phyloP scores from a whole-genome alignment of 2,329 filamentous ascomycete species.

The Raffaelea albimanens region DNA sequence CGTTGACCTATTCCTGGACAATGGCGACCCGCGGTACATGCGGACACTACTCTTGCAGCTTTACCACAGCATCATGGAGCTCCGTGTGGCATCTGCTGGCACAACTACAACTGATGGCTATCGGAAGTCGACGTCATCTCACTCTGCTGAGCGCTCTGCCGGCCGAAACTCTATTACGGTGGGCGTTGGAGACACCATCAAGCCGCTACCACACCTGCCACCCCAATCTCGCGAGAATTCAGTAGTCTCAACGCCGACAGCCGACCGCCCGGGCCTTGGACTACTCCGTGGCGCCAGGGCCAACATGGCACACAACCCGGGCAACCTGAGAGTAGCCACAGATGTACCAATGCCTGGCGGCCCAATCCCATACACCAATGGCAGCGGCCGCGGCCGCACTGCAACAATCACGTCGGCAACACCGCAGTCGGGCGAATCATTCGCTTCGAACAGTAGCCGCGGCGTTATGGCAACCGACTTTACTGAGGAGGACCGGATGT shows the following conservation, averaged over 20 bases:
- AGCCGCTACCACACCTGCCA: slow-evolving; percentile 20
- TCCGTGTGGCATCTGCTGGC: slow-evolving; percentile 39
- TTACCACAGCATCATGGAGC: slow-evolving; percentile 60
- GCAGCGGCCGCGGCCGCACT: slow-evolving; percentile 34
- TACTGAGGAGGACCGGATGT: slow-evolving; percentile 67
- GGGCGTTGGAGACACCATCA: slow-evolving; percentile 29
- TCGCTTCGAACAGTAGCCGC: slow-evolving; percentile 39
- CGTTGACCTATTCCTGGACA: slow-evolving; percentile 54
- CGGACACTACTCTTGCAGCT: slow-evolving; percentile 53
- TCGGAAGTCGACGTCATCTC: slow-evolving; percentile 6
- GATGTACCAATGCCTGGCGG: slow-evolving; percentile 32
- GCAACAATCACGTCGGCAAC: slow-evolving; percentile 49
- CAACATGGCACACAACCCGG: slow-evolving; percentile 34
- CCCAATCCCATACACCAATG: slow-evolving; percentile 35
- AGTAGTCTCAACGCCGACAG: slow-evolving; percentile 35
- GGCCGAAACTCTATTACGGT: slow-evolving; percentile 17
- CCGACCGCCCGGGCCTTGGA: slow-evolving; percentile 32
- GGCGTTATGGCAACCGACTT: slow-evolving; percentile 45
- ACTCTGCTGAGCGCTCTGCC: slow-evolving; percentile 4
- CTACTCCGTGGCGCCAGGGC: slow-evolving; percentile 27
- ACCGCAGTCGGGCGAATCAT: slow-evolving; percentile 75
- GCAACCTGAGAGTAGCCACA: slow-evolving; percentile 47
- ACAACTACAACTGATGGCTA: slow-evolving; percentile 20
- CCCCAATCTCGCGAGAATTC: slow-evolving; percentile 17
- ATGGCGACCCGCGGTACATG: slow-evolving; percentile 57